Base-by-base conservation (phyloP, 2,329 filamentous ascomycete genomes). In the Polytolypa hystricis region DNA sequence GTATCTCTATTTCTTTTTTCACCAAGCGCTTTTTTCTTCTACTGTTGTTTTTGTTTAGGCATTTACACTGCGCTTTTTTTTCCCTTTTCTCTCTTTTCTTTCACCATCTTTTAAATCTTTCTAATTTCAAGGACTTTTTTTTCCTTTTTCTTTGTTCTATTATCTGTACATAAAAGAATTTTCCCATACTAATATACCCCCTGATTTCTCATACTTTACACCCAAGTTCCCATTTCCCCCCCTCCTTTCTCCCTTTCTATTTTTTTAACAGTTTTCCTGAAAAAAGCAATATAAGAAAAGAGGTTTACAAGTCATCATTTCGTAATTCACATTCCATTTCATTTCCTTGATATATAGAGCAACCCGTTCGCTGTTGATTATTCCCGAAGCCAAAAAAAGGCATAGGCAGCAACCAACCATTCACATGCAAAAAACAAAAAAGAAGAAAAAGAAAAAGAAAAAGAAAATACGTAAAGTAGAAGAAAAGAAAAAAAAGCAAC, bases 1-100 rank as follows among this genome's bases (percentile, higher is more conserved):
- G 21, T 42, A 35, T 37, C 37, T 33, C 17, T 17, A n/a, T n/a
- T n/a, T n/a, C n/a, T n/a, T n/a, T n/a, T n/a, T n/a, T n/a, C n/a
- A n/a, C n/a, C n/a, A n/a, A n/a, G n/a, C n/a, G n/a, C n/a, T 28
- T 26, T 31, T 27, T 30, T 32, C 40, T 38, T 35, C 16, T 14
- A 35, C 41, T 23, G 10, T 33, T 42, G 18, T 39, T 41, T 38
- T 32, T 14, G 30, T 16, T 25, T 31, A 12, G 41, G 28, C 26
- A 19, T 39, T 31, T 29, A 33, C 37, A 25, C 35, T 41, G 39
- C 6, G 25, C 17, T 42, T 30, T 26, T 30, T 37, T 36, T 25
- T 37, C 41, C 44, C 46, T 50, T 47, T 43, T 42, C 38, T 30
- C 37, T 25, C 37, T 45, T 37, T 31, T 37, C 44, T 37, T 33